These are phyloP conservation scores for Trichophyton benhamiae DNA, from an alignment of 2,329 filamentous ascomycete genomes.

Conservation along the genomic window DNA sequence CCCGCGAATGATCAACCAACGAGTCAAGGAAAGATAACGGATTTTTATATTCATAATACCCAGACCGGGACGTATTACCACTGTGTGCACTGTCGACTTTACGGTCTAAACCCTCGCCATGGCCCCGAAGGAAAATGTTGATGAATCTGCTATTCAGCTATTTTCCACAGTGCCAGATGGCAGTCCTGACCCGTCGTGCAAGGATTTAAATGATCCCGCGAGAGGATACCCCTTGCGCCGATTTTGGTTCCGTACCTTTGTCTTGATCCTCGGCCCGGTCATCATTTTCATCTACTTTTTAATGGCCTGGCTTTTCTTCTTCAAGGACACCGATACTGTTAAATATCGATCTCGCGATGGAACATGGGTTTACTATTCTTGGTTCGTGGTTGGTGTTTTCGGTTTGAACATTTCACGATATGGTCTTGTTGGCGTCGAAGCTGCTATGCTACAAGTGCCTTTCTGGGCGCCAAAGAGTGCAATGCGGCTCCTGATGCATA, in stretches of 20 bases:
- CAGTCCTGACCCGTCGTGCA: background rate
- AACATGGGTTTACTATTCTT: conserved; percentile 10
- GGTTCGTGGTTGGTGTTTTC: conserved; percentile 14
- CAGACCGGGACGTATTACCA: background rate
- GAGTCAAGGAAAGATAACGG: background rate
- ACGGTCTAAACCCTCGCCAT: background rate
- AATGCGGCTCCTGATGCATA: conserved; percentile 9
- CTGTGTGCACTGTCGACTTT: background rate
- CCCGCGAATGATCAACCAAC: background rate
- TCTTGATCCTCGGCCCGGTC: background rate
- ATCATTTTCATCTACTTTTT: background rate
- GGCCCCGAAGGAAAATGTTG: background rate
- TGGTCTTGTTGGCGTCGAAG: no score
- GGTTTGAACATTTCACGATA: no score
- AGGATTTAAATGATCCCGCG: background rate
- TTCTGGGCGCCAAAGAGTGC: conserved; percentile 6
- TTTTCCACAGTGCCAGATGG: background rate
- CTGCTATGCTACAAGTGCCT: no score
- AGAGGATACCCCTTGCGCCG: background rate
- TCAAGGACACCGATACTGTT: background rate
- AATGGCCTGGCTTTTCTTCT: background rate
- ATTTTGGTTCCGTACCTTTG: background rate
- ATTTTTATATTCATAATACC: background rate
- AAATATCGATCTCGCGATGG: background rate
- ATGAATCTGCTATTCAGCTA: background rate